Evolutionary conservation across 2,329 filamentous ascomycete genomes (phyloP), one percentile per base, ranked within the genome.

Genomic region (Phialophora macrospora): DNA sequence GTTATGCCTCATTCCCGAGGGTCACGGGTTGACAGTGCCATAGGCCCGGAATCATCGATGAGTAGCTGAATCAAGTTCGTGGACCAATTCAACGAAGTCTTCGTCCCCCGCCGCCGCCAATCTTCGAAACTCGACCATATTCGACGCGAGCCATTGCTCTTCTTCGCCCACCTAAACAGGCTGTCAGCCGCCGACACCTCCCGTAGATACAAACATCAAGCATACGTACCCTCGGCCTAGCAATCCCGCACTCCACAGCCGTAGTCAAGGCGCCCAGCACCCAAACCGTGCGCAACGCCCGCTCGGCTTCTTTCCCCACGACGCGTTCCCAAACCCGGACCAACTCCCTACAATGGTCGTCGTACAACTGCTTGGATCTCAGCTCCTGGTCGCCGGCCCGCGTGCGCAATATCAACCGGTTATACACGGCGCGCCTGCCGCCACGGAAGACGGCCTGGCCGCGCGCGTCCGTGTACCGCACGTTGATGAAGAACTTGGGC

Each of bases 191-290:
- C 8, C 11, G 38, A 11, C n/a, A 41, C n/a, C 28, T 17, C 3
- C 32, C 32, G 28, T 14, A 34, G 24, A 30, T 56, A n/a, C 32
- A 28, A 26, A 24, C 51, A 20, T 17, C 7, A 24, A 34, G n/a
- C 32, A 41, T 32, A 66, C 60, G 51, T 57, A 68, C 66, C 34
- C 44, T 61, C 26, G 66, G 66, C 38, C 63, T 62, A 14, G 66
- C 66, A 51, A 68, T 68, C 5, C 63, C 63, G 51, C 63, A 64
- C 46, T 68, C 63, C 7, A 68, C 63, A 14, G 66, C 66, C 4
- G 66, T 68, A n/a, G 63, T 68, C 61, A 68, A 56, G 4, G 66
- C 63, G 5, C 52, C 66, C 30, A 68, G 20, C 7, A 68, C 58
- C 63, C 66, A 66, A 7, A 68, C 66, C 26, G 64, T 66, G 52